Conservation (phyloP, 805 yeast genomes). For the Wickerhamiella kazuoi region DNA sequence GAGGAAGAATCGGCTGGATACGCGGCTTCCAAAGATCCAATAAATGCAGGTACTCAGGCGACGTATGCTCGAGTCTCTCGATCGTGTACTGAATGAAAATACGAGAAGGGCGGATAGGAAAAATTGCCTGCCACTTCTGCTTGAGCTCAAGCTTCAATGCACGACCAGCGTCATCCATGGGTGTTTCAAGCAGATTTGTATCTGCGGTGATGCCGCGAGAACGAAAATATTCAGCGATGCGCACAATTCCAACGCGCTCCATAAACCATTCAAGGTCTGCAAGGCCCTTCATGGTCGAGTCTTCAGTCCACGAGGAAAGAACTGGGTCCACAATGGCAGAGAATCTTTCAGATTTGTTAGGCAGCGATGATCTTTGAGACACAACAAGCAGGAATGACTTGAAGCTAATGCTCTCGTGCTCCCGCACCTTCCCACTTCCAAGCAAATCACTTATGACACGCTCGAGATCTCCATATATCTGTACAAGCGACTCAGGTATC, state of each 20-base stretch:
- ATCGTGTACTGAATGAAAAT: slow-evolving; percentile 89
- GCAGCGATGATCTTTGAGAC: slow-evolving; percentile 57
- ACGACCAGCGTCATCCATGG: slow-evolving; percentile 82
- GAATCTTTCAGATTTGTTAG: slow-evolving; percentile 60
- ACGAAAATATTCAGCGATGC: slow-evolving; percentile 79
- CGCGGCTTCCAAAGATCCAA: slow-evolving; percentile 82
- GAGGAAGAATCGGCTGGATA: slow-evolving; percentile 79
- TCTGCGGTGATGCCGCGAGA: slow-evolving; percentile 61
- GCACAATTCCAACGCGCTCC: slow-evolving; percentile 91
- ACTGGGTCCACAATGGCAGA: slow-evolving; percentile 86
- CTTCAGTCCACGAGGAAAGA: slow-evolving; percentile 79
- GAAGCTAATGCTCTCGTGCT: slow-evolving; percentile 86
- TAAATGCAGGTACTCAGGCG: slow-evolving; percentile 53
- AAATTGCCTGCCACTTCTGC: slow-evolving; percentile 82
- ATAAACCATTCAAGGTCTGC: slow-evolving; percentile 91
- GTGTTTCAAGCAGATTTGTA: slow-evolving; percentile 56
- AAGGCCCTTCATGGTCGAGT: slow-evolving; percentile 74
- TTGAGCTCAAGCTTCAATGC: slow-evolving; percentile 58
- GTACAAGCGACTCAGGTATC: slow-evolving; percentile 79
- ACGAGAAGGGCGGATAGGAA: slow-evolving; percentile 91
- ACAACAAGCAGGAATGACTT: slow-evolving; percentile 82
- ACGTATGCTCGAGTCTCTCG: slow-evolving; percentile 68
- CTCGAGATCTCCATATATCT: slow-evolving; percentile 68
- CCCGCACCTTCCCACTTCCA: slow-evolving; percentile 51
- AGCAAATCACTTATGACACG: slow-evolving; percentile 57